phyloP scores from a whole-genome alignment of 371 early-diverging fungal species.

The Mucor saturninus region DNA sequence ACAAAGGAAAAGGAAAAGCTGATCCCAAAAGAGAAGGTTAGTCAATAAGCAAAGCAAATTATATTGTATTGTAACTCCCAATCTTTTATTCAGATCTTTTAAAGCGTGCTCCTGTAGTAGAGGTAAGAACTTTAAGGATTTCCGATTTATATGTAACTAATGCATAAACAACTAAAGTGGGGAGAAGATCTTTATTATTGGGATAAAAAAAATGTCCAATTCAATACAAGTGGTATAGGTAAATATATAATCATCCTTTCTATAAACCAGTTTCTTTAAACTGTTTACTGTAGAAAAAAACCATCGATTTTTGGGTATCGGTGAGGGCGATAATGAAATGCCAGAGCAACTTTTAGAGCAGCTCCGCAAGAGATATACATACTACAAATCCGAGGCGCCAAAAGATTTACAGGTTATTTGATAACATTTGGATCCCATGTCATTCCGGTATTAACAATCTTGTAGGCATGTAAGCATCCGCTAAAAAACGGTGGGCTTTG shows the following conservation, averaged over 20 bases:
- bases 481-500: conserved; percentile 71
- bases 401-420: conserved; percentile 45
- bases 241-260: conserved; percentile 3
- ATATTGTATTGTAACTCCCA: not conserved
- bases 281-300: conserved; percentile 41
- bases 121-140: conserved; percentile 27
- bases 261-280: not conserved
- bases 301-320: conserved; percentile 72
- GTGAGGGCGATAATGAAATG: conserved; percentile 64
- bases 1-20: conserved; percentile 35
- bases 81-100: conserved; percentile 37
- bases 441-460: not conserved
- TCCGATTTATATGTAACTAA: not conserved
- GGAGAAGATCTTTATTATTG: conserved; percentile 75
- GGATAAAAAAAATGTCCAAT: conserved; percentile 65
- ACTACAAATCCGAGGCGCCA: conserved; percentile 48
- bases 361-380: conserved; percentile 56
- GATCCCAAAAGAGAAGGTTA: conserved; percentile 38
- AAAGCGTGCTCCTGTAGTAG: conserved; percentile 67
- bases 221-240: conserved; percentile 68
- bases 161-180: conserved; percentile 36
- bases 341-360: conserved; percentile 57
- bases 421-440: not conserved
- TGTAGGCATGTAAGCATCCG: conserved; percentile 68
- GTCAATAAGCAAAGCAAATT: not conserved